Evolutionary conservation across 1,284 basidiomycete species (phyloP).

Genomic region (Sporisorium scitamineum): DNA sequence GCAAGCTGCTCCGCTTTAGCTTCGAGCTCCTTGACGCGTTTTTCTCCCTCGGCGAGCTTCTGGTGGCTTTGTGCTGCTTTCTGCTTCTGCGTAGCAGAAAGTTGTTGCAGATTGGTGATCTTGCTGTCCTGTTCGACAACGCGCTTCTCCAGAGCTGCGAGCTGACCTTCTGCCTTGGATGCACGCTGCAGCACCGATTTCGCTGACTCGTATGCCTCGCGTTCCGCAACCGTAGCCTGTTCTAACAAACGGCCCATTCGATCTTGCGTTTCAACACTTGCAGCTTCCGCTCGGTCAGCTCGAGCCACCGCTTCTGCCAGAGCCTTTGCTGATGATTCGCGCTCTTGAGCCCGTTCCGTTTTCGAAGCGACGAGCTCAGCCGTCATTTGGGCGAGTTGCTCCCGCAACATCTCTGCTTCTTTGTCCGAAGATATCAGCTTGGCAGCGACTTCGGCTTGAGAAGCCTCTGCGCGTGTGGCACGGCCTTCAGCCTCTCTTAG

Average conservation of each 20-base stretch:
- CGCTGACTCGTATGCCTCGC: constrained; percentile 41
- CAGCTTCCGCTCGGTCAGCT: constrained; percentile 36
- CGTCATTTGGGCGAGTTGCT: constrained; percentile 39
- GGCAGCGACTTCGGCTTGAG: constrained; percentile 10
- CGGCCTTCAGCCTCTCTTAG: constrained; percentile 30
- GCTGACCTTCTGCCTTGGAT: constrained; percentile 54
- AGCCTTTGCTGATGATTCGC: constrained; percentile 36
- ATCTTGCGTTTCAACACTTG: constrained; percentile 24
- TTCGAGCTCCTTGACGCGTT: constrained; percentile 53
- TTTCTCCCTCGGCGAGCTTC: constrained; percentile 56
- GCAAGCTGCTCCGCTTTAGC: constrained; percentile 29
- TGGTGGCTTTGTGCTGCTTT: constrained; percentile 59
- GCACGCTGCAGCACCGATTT: constrained; percentile 40
- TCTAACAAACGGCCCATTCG: constrained; percentile 25
- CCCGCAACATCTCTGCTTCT: constrained; percentile 37
- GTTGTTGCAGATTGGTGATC: constrained; percentile 54
- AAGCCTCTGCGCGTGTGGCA: constrained; percentile 10
- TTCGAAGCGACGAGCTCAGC: constrained; percentile 34
- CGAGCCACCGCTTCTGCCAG: constrained; percentile 44
- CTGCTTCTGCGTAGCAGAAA: constrained; percentile 62
- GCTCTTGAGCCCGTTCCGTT: constrained; percentile 36
- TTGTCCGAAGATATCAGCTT: constrained; percentile 12
- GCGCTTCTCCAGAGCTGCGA: constrained; percentile 50
- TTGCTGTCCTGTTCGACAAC: constrained; percentile 57
- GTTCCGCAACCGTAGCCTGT: constrained; percentile 27